phyloP scores from a whole-genome alignment of 2,329 filamentous ascomycete genomes.

The Huntiella bhutanensis region DNA sequence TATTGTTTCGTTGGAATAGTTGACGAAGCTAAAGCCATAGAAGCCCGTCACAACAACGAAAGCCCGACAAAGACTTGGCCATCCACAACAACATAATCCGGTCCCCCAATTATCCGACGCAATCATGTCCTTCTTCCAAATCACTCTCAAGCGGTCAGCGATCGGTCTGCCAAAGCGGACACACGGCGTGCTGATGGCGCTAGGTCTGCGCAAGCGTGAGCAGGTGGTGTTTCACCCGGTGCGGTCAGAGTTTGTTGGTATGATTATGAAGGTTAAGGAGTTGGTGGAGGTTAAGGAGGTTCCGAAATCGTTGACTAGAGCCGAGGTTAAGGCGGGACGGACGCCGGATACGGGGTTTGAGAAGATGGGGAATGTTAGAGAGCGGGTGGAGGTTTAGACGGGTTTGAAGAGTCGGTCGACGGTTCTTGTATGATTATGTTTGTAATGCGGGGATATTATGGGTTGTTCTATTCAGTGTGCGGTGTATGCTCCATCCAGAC shows the following conservation, averaged over 20 bases:
- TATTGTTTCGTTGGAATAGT: too few relatives aligned
- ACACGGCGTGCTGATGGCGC: slow-evolving; percentile 61
- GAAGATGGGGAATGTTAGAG: slow-evolving; percentile 38
- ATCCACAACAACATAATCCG: neutral
- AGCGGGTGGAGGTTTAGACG: slow-evolving; percentile 3
- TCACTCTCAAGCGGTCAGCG: slow-evolving; percentile 73
- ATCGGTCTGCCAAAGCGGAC: slow-evolving; percentile 74
- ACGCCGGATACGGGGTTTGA: slow-evolving; percentile 66
- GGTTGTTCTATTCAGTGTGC: neutral
- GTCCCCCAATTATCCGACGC: too few relatives aligned
- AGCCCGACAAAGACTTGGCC: too few relatives aligned
- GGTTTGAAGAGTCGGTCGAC: slow-evolving; percentile 1
- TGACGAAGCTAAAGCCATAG: too few relatives aligned
- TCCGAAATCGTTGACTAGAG: slow-evolving; percentile 39
- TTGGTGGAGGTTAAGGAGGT: slow-evolving; percentile 71
- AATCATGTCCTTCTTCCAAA: slow-evolving; percentile 65
- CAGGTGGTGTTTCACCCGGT: slow-evolving; percentile 82
- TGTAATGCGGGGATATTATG: neutral
- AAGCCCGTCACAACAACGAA: too few relatives aligned
- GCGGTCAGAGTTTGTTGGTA: slow-evolving; percentile 60
- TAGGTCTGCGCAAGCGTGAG: slow-evolving; percentile 70
- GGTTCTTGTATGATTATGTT: slow-evolving; percentile 15
- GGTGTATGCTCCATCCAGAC: neutral
- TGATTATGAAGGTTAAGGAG: slow-evolving; percentile 90
- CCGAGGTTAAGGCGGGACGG: slow-evolving; percentile 51